Evolutionary conservation across 208 protist species (phyloP), one percentile per base, ranked within the genome.

Genomic region (Trypanosoma boissoni): DNA sequence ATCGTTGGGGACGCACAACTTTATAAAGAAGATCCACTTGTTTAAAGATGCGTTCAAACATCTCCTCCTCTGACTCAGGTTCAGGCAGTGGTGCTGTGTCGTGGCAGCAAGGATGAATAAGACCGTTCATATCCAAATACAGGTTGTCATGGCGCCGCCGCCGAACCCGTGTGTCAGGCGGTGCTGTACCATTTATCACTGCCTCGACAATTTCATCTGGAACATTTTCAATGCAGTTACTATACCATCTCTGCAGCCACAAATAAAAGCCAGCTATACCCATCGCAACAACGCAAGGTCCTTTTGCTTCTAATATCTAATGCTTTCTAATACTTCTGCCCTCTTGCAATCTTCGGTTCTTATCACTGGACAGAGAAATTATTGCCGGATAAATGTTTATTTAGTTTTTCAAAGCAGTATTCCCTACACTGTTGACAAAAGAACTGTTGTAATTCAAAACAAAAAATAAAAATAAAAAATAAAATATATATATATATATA

Each of bases 101-200:
- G 78, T 99, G 99, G 45, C 94, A 98, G 57, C 98, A 99, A 1
- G 97, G 97, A 74, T 99, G 99, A 60, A 99, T 99, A 32, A 99
- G 73, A 7, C 96, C 96, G 68, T 99, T 99, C 97, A 99, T 99
- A 72, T 99, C 99, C 6, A 99, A 73, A 80, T 99, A 99, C 0
- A 99, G 76, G 78, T 99, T 99, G 81, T 99, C 99, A 61, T 80
- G 85, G 26, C 58, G 44, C n/a, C 16, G 32, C 31, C 20, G 23
- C 49, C 27, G 1, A 12, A 2, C 34, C 12, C 44, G 6, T 7
- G 50, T 7, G 8, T 66, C 18, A 2, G 75, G 72, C 0, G 60
- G 63, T 41, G 52, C 56, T 29, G 70, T 44, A 39, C 78, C 78
- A 1, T 69, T 54, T 49, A 81, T 42, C 2, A 72, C 82, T 10